Base-by-base conservation (phyloP, 345 rosid genomes). In the Iberis pinnata region DNA sequence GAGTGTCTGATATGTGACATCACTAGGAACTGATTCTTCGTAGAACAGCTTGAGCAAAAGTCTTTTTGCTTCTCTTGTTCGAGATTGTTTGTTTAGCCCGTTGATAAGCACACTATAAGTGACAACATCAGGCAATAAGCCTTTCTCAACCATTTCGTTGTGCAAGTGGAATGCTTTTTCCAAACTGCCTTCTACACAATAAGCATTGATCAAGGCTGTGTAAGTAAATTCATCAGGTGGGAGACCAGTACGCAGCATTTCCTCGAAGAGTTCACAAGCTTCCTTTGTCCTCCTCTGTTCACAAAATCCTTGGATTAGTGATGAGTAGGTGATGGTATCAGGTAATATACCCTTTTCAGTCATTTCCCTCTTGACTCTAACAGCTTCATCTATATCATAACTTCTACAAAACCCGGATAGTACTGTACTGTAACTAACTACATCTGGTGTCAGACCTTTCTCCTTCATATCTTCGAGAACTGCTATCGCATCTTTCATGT, bases 61-160 rank as follows among this genome's bases (percentile, higher is more conserved):
- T 71, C 79, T 76, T 65, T 77, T 83, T 2, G 95, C 97, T 69
- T 89, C 95, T 68, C 65, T 77, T 27, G 88, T 81, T 47, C 88
- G 82, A 63, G 94, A 75, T 73, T 76, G 89, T 60, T 83, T 86
- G 56, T 80, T 80, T 44, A 89, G 86, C 56, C 97, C 95, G 63
- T 89, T 89, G 2, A 89, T 81, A 54, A 89, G 86, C 51, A 83
- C 97, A 2, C 78, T 81, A 36, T 89, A 89, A 38, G 95, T 89
- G 53, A 89, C 97, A 38, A 73, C 83, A 74, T 89, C 95, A 0
- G 97, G 90, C 25, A 86, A 77, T 46, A 78, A 68, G 4, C 90
- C 95, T 54, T 76, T 83, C 53, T 61, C 67, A 14, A 83, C 73
- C 97, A 89, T 86, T 69, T 83, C 89, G 16, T 86, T 66, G 22